Evolutionary conservation across 2,329 filamentous ascomycete species (phyloP), one percentile per base, ranked within the genome.

Genomic region (Xylaria sp.): DNA sequence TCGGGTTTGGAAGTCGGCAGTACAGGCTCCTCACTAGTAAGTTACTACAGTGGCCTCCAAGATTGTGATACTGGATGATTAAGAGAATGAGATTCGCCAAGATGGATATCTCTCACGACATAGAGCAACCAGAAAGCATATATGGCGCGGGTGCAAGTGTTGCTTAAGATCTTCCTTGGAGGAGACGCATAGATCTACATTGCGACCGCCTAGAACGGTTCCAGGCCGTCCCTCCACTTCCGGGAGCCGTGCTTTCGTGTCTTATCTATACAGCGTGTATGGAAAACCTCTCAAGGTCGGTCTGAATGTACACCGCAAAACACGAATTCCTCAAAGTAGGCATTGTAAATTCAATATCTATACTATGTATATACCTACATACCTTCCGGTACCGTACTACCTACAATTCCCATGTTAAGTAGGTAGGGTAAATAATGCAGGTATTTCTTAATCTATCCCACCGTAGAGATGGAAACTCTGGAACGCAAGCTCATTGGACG

Each of bases 401-500:
- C 34, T 37, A 41, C 15, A 13, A 10, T 50, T 13, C 9, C 46
- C 4, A 13, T 20, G 3, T 50, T 9, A 7, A 23, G 46, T 50
- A 12, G 20, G 20, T 50, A 25, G 9, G 20, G 20, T 20, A 41
- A 37, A 10, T 37, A 37, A 37, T 37, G 34, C 34, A 37, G 34
- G 34, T 37, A 37, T 37, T 37, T 37, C 34, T 37, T 32, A 3
- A 57, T 52, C 34, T 37, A 28, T 20, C 20, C 15, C 34, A 32
- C 28, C 32, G 10, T 25, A 4, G n/a, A 10, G 23, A 10, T 20
- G n/a, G 15, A 48, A 4, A 10, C 12, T 12, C 23, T 10, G 60
- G 48, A 54, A 58, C 39, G 51, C 10, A 18, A 51, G 28, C 23
- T 48, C 51, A 69, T 69, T 69, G 66, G 66, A 10, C 3, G n/a